Evolutionary conservation across 192 early-diverging fungal genomes (phyloP).

Genomic region (Phycomyces blakesleeanus): DNA sequence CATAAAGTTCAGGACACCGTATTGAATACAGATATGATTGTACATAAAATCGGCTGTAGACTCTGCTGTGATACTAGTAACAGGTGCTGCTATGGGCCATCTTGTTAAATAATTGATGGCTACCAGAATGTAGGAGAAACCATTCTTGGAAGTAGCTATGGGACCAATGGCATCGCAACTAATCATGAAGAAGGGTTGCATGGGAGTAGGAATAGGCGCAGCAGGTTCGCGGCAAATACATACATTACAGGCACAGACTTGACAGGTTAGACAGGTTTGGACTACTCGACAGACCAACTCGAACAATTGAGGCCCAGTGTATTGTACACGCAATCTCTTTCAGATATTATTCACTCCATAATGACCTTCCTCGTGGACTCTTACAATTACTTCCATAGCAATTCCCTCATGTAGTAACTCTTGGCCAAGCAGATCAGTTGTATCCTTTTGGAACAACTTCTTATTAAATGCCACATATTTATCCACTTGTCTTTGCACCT

Average conservation of each 20-base stretch:
- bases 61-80: background rate
- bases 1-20: conserved; percentile 15
- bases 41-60: conserved; percentile 1
- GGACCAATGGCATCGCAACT: conserved; percentile 14
- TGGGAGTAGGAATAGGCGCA: conserved; percentile 5
- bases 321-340: background rate
- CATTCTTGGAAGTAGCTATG: background rate
- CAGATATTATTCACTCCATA: conserved; percentile 9
- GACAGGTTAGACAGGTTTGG: conserved; percentile 14
- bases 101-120: conserved; percentile 27
- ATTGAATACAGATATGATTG: background rate
- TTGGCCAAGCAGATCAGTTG: background rate
- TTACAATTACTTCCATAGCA: background rate
- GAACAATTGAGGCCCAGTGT: background rate
- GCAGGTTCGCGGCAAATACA: background rate
- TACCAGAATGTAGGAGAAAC: conserved; percentile 21
- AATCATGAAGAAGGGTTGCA: conserved; percentile 7
- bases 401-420: conserved; percentile 20
- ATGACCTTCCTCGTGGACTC: conserved; percentile 19
- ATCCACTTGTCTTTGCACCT: background rate
- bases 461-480: background rate
- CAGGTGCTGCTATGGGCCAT: conserved; percentile 21
- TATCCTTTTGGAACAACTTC: background rate
- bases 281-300: background rate
- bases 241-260: background rate